These are phyloP conservation scores for Streptanthus diversifolius DNA, from an alignment of 345 rosid genomes.

Conservation along the genomic window DNA sequence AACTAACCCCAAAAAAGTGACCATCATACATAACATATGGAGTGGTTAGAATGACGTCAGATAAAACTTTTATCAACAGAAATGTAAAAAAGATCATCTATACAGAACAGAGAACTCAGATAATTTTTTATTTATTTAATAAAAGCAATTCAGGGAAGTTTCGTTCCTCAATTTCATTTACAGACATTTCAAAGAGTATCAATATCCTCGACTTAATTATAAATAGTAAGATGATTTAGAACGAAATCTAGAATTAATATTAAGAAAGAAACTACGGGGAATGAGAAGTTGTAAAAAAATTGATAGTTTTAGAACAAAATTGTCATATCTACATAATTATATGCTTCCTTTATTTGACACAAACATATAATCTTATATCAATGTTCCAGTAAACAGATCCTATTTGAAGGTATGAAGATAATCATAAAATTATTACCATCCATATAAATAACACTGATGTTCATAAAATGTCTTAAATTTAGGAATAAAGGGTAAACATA, in stretches of 20 bases:
- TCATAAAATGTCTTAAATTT: background rate
- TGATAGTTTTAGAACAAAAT: background rate
- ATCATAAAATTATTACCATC: background rate
- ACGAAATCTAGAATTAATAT: background rate
- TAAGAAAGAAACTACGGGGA: background rate
- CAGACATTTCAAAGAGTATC: background rate
- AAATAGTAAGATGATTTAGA: background rate
- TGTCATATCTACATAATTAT: background rate
- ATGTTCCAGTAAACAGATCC: background rate
- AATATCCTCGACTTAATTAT: background rate
- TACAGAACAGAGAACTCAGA: background rate
- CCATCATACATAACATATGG: slow-evolving; percentile 1
- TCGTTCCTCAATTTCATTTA: slow-evolving; percentile 1
- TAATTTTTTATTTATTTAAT: too few relatives aligned
- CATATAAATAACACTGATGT: background rate
- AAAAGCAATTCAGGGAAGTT: background rate
- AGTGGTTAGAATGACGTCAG: slow-evolving; percentile 24
- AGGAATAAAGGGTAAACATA: background rate
- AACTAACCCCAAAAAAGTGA: background rate
- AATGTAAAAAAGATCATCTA: background rate
- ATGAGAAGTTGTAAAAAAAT: background rate
- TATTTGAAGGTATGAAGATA: background rate
- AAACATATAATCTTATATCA: background rate
- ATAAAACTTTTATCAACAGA: background rate
- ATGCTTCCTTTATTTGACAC: background rate